Conservation (phyloP, 768 basidiomycete species). For the Floccularia luteovirens region DNA sequence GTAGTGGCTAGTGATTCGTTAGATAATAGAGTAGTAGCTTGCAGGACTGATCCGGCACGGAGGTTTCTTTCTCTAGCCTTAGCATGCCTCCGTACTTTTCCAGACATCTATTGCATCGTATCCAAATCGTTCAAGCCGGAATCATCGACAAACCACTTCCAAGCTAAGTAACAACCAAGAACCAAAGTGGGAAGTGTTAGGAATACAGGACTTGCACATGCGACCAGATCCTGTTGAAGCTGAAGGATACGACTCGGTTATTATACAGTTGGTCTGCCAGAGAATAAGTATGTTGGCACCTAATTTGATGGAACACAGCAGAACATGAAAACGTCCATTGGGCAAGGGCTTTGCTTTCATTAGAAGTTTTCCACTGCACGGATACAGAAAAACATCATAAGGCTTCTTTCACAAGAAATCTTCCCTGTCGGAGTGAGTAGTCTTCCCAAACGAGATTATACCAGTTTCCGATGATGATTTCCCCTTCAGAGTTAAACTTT, state of each 20-base stretch:
- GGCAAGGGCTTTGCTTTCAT: slow-evolving; percentile 3
- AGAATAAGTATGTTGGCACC: not conserved
- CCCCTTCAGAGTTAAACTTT: not conserved
- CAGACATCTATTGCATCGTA: too few species aligned
- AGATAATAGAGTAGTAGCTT: too few species aligned
- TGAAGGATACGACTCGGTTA: not conserved
- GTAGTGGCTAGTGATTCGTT: too few species aligned
- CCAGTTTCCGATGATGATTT: slow-evolving; percentile 4
- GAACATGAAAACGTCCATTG: slow-evolving; percentile 8
- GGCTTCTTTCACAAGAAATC: not conserved
- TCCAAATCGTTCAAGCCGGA: too few species aligned
- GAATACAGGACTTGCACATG: not conserved
- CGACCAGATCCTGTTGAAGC: not conserved
- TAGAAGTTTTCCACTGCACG: not conserved
- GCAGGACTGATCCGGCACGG: too few species aligned
- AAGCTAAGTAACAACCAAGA: too few species aligned
- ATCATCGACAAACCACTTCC: too few species aligned
- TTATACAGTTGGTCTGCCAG: not conserved
- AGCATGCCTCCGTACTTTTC: too few species aligned
- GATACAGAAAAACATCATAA: not conserved
- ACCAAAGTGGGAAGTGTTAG: too few species aligned
- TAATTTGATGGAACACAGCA: slow-evolving; percentile 5
- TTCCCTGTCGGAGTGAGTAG: not conserved
- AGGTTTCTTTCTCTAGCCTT: too few species aligned
- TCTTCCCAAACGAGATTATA: not conserved